Evolutionary conservation across 2,329 filamentous ascomycete species (phyloP), one percentile per base, ranked within the genome.

Genomic region (Sporothrix mexicana): DNA sequence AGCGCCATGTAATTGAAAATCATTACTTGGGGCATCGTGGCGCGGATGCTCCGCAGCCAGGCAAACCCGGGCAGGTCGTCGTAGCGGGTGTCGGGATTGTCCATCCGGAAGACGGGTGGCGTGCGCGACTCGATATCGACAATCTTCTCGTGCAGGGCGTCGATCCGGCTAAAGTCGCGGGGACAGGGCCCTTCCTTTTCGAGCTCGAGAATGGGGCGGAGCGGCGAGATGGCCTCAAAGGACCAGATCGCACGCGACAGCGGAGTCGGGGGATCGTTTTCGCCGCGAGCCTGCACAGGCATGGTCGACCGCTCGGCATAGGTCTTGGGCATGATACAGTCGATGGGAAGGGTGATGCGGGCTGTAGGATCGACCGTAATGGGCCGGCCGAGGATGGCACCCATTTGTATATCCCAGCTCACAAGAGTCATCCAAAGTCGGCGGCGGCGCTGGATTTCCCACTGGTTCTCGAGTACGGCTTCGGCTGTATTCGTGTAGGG

Each of bases 1-100:
- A 91, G 81, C 4, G 87, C 88, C 81, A 91, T 88, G 67, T 88
- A 79, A 73, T 86, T 85, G 77, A 90, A 89, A 0, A 84, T 81
- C 12, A 83, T 79, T 5, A 86, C 77, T 75, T 88, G 86, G 15
- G 85, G 84, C 68, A 86, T 77, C 67, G 83, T 82, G 72, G 83
- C 80, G 53, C 87, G 81, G n/a, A 82, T 80, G 69, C 80, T 77
- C 12, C 81, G 81, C 51, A 91, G 77, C 88, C 88, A 90, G 71
- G 81, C 79, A 74, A 85, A 85, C n/a, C 85, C 84, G 0, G 86
- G 84, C n/a, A 84, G 78, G 17, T 82, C 76, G 73, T 91, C 89
- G 79, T 86, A 91, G 1, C 83, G 82, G 10, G 83, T 88, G 76
- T 91, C 88, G 0, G 88, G 86, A 74, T 88, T 87, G 17, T 86